phyloP scores from a whole-genome alignment of 2,329 filamentous ascomycete species.

The Fusarium sp. region DNA sequence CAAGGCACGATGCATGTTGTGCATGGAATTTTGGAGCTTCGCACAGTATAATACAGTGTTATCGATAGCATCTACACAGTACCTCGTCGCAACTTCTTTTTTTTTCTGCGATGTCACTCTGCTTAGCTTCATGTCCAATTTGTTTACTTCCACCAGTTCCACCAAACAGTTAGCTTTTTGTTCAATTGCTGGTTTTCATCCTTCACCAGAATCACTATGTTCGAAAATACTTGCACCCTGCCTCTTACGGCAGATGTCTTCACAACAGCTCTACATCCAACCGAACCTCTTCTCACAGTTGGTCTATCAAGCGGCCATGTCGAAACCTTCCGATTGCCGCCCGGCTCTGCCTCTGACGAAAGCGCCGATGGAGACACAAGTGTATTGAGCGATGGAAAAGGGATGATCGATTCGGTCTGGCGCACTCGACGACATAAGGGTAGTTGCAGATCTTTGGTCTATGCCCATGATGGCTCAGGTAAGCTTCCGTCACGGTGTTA shows the following conservation, averaged over 20 bases:
- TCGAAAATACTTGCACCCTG: constrained; percentile 91
- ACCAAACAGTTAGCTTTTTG: neutral
- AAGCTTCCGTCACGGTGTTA: constrained; percentile 44
- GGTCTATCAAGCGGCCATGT: constrained; percentile 89
- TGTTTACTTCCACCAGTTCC: neutral
- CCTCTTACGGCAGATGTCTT: constrained; percentile 90
- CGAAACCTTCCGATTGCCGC: constrained; percentile 79
- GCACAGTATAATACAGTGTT: neutral
- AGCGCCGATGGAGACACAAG: constrained; percentile 62
- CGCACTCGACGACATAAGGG: constrained; percentile 91
- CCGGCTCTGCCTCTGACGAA: constrained; percentile 61
- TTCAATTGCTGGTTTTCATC: neutral
- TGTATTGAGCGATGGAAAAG: constrained; percentile 70
- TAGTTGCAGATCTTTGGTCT: constrained; percentile 85
- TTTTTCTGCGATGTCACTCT: neutral
- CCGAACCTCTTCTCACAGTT: constrained; percentile 84
- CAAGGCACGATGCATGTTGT: neutral
- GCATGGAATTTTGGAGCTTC: neutral
- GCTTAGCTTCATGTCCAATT: neutral
- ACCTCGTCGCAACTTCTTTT: neutral
- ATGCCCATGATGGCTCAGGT: constrained; percentile 80
- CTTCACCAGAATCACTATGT: constrained; percentile 66
- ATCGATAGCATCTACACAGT: neutral
- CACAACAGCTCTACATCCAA: constrained; percentile 85
- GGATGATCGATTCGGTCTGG: constrained; percentile 86